A percentile compares a stretch with the other conserved stretches of the same genome.
Conservation (phyloP, 257 asterid genomes). For the Penstemon barbatus region DNA sequence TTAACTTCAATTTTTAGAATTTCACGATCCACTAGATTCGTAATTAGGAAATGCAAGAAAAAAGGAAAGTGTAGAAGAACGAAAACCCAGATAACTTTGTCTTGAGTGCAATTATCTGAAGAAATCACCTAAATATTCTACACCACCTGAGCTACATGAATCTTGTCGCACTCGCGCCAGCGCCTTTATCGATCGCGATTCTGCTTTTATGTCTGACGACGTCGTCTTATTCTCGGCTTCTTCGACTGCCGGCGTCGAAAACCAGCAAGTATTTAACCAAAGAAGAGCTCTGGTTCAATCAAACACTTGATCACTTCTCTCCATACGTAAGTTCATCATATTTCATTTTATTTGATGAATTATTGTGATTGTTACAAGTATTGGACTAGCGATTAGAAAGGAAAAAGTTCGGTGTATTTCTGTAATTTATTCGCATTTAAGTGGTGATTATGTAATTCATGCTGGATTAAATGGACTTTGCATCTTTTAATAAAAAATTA, state of each 20-base stretch:
- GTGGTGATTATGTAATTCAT: constrained; percentile 6
- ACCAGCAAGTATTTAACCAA: constrained; percentile 54
- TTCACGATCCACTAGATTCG: too few relatives aligned
- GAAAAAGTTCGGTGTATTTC: background rate
- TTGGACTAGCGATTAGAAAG: constrained; percentile 4
- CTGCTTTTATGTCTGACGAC: constrained; percentile 22
- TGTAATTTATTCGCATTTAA: background rate
- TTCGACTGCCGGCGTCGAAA: constrained; percentile 36
- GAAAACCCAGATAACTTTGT: too few relatives aligned
- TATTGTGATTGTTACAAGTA: too few relatives aligned
- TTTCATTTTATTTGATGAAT: background rate
- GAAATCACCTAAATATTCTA: constrained; percentile 4
- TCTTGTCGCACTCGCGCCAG: constrained; percentile 24
- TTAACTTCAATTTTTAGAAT: too few relatives aligned
- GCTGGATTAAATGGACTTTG: constrained; percentile 10
- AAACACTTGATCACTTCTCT: constrained; percentile 89
- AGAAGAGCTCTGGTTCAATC: constrained; percentile 72
- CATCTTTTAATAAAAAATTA: background rate
- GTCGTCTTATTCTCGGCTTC: constrained; percentile 34
- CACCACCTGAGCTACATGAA: constrained; percentile 26
- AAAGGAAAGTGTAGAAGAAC: too few relatives aligned
- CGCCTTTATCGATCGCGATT: constrained; percentile 12
- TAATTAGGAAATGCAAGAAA: too few relatives aligned
- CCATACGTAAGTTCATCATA: constrained; percentile 57
- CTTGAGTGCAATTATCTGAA: background rate